A percentile compares a stretch with the other conserved stretches of the same genome.
phyloP scores from a whole-genome alignment of 2,329 filamentous ascomycete genomes.

The Leptographium flavum region DNA sequence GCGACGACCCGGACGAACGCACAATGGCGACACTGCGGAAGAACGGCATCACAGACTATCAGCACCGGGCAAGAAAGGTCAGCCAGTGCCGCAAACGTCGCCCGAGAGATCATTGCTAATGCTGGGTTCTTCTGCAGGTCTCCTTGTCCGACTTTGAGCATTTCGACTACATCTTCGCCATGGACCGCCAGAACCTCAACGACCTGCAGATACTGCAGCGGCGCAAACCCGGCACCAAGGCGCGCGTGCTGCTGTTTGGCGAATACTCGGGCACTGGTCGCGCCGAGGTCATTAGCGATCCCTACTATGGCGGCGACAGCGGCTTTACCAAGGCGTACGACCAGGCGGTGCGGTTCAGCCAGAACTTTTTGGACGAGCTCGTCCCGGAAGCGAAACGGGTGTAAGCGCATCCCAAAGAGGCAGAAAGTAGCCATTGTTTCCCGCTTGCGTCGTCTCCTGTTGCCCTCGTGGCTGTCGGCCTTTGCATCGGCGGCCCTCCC shows the following conservation, averaged over 20 bases:
- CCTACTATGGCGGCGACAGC: constrained; percentile 77
- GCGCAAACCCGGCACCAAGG: constrained; percentile 42
- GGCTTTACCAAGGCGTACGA: constrained; percentile 81
- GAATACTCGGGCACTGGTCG: constrained; percentile 55
- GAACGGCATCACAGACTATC: constrained; percentile 65
- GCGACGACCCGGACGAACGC: constrained; percentile 62
- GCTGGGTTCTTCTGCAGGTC: constrained; percentile 22
- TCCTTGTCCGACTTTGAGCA: constrained; percentile 56
- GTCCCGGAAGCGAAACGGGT: constrained; percentile 23
- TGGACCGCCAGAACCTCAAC: constrained; percentile 73
- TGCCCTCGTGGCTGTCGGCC: too few species aligned
- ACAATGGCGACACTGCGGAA: constrained; percentile 65
- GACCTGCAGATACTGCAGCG: constrained; percentile 50
- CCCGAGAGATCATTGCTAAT: neutral
- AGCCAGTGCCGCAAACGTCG: neutral
- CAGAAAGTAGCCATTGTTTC: too few species aligned
- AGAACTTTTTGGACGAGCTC: constrained; percentile 55
- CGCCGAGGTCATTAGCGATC: constrained; percentile 69
- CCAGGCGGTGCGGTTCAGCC: constrained; percentile 64
- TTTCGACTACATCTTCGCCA: constrained; percentile 91
- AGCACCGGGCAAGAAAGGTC: constrained; percentile 64
- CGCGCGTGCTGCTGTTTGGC: constrained; percentile 70
- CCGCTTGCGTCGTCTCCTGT: too few species aligned
- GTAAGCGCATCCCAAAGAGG: neutral
- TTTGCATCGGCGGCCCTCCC: too few species aligned